Percentiles rank a stretch among this genome's conserved stretches.
Evolutionary conservation across 768 basidiomycete species (phyloP).

Genomic region (Pholiota molesta): DNA sequence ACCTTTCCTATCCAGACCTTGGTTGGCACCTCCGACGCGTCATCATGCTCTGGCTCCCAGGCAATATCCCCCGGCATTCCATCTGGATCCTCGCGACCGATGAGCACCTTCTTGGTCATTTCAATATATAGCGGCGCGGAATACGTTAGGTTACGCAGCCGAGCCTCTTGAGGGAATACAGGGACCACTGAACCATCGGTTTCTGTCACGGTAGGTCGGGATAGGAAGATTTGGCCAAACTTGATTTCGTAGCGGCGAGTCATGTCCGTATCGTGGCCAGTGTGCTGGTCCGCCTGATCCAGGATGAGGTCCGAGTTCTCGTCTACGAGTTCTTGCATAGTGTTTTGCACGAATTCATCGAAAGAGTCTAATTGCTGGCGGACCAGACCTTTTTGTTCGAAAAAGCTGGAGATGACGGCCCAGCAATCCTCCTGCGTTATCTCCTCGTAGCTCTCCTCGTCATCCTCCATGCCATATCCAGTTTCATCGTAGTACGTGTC

Average conservation of each 20-base stretch:
- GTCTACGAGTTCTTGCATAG: conserved; percentile 99
- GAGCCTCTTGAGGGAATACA: conserved; percentile 96
- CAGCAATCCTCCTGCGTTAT: conserved; percentile 94
- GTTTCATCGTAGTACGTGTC: conserved; percentile 68
- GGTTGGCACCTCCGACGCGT: conserved; percentile 56
- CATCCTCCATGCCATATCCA: conserved; percentile 57
- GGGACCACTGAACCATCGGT: conserved; percentile 93
- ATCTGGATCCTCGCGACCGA: conserved; percentile 81
- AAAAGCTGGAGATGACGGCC: conserved; percentile 95
- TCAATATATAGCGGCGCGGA: conserved; percentile 95
- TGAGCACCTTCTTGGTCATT: conserved; percentile 83
- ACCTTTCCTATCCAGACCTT: conserved; percentile 98
- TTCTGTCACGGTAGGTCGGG: conserved; percentile 92
- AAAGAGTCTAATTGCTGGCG: conserved; percentile 97
- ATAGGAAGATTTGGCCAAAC: conserved; percentile 97
- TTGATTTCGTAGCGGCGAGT: conserved; percentile 96
- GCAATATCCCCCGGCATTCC: conserved; percentile 79
- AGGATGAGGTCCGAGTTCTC: conserved; percentile 95
- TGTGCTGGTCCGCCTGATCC: conserved; percentile 96
- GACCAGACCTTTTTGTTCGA: conserved; percentile 96
- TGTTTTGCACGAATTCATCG: conserved; percentile 98
- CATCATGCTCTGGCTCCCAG: conserved; percentile 77
- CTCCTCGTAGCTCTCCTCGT: conserved; percentile 72
- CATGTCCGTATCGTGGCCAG: conserved; percentile 78
- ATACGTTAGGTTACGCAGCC: conserved; percentile 93